Evolutionary conservation across 2,329 filamentous ascomycete species (phyloP).

Genomic region (Cytospora paraplurivora): DNA sequence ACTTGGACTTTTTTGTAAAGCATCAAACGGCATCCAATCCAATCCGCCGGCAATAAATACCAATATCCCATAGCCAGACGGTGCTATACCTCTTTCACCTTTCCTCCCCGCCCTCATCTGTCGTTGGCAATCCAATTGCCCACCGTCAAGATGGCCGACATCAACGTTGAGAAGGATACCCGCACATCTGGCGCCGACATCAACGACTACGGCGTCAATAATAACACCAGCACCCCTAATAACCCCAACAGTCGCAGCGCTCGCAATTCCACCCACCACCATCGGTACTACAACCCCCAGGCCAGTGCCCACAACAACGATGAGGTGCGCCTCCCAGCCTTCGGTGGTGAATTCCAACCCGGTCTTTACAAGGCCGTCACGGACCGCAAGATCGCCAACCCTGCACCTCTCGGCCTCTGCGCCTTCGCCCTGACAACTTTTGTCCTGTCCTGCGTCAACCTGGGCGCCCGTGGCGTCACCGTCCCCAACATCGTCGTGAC

Average conservation of each 20-base stretch:
- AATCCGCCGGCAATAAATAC: not conserved
- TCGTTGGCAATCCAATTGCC: not conserved
- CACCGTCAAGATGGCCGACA: slow-evolving; percentile 19
- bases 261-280: slow-evolving; percentile 22
- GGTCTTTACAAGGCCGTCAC: slow-evolving; percentile 65
- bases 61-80: not conserved
- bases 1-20: not conserved
- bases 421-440: slow-evolving; percentile 85
- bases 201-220: slow-evolving; percentile 1
- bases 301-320: slow-evolving; percentile 37
- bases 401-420: slow-evolving; percentile 73
- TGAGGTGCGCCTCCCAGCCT: slow-evolving; percentile 54
- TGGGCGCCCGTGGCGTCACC: slow-evolving; percentile 61
- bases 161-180: slow-evolving; percentile 24
- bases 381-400: slow-evolving; percentile 76
- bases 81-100: not conserved
- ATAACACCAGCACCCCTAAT: not conserved
- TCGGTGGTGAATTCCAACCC: slow-evolving; percentile 74
- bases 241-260: not conserved
- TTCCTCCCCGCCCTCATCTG: not conserved
- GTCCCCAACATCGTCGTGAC: slow-evolving; percentile 68
- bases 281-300: slow-evolving; percentile 42
- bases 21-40: not conserved
- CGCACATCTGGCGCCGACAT: slow-evolving; percentile 20
- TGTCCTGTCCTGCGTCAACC: slow-evolving; percentile 74